Percentiles rank a stretch among this genome's conserved stretches.
Evolutionary conservation across 2,329 filamentous ascomycete genomes (phyloP).

Genomic region (Lasiodiplodia theobromae): DNA sequence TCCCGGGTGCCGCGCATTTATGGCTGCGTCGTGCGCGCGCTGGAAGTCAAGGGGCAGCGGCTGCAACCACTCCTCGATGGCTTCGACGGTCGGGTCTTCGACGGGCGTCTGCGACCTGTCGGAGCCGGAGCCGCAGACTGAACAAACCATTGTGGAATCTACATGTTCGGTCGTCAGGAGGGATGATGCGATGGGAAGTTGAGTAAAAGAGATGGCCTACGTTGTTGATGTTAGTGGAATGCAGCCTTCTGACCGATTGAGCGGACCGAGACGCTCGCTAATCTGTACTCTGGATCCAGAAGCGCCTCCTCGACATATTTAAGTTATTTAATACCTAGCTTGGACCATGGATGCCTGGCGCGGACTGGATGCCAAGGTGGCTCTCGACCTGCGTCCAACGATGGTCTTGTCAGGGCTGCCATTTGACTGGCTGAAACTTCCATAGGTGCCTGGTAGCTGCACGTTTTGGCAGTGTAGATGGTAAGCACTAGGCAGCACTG

Average conservation of each 20-base stretch:
- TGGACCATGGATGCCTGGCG: not conserved
- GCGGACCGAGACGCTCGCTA: no score
- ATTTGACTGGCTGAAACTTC: not conserved
- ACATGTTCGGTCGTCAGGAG: not conserved
- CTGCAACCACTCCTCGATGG: not conserved
- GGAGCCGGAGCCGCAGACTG: not conserved
- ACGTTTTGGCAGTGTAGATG: no score
- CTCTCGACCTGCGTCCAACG: not conserved
- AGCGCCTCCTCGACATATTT: not conserved
- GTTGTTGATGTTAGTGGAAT: not conserved
- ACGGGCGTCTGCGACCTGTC: not conserved
- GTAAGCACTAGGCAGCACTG: no score
- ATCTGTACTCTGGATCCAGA: no score
- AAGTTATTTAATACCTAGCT: not conserved
- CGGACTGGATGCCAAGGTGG: no score
- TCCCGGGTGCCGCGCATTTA: not conserved
- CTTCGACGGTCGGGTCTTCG: not conserved
- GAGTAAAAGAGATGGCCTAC: not conserved
- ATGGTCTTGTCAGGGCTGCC: not conserved
- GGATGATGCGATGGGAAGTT: not conserved
- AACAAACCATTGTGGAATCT: not conserved
- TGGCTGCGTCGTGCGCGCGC: not conserved
- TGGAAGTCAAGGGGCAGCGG: not conserved
- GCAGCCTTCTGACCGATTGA: no score
- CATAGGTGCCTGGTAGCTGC: no score